phyloP scores from a whole-genome alignment of 352 stramenopile species.

The Globisporangium recalcitrans region DNA sequence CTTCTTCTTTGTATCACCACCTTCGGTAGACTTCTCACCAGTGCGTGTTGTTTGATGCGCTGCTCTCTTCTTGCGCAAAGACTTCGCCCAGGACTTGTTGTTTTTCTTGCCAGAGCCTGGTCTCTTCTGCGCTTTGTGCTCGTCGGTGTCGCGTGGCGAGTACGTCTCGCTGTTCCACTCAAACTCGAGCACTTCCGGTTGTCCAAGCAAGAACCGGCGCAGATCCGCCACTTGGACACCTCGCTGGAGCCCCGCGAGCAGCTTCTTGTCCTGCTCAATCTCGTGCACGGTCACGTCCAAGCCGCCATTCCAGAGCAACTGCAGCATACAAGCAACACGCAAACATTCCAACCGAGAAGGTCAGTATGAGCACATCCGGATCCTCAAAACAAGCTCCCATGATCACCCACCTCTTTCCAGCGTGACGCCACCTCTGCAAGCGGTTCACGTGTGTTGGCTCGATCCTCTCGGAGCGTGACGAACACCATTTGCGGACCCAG shows the following conservation, averaged over 20 bases:
- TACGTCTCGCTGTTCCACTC: constrained; percentile 60
- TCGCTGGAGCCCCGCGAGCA: constrained; percentile 65
- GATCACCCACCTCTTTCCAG: constrained; percentile 60
- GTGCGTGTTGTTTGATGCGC: constrained; percentile 5
- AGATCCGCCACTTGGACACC: constrained; percentile 45
- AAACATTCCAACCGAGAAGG: background rate
- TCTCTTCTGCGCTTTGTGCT: constrained; percentile 12
- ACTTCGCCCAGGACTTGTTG: background rate
- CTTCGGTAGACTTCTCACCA: constrained; percentile 4
- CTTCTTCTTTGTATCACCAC: background rate
- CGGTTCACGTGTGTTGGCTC: constrained; percentile 16
- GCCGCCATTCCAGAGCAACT: constrained; percentile 75
- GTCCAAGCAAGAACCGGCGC: constrained; percentile 41
- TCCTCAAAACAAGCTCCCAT: background rate
- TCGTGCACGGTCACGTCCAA: constrained; percentile 70
- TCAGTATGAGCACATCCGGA: background rate
- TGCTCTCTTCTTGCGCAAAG: background rate
- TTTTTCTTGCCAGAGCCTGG: constrained; percentile 12
- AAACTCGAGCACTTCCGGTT: constrained; percentile 50
- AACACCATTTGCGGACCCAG: constrained; percentile 80
- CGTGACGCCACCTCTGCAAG: constrained; percentile 42
- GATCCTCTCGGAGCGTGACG: constrained; percentile 38
- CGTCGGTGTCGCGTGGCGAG: constrained; percentile 1
- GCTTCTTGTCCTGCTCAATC: constrained; percentile 40
- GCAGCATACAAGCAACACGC: background rate